Conservation (phyloP, 2,329 filamentous ascomycete genomes). For the Rachicladosporium sp. region DNA sequence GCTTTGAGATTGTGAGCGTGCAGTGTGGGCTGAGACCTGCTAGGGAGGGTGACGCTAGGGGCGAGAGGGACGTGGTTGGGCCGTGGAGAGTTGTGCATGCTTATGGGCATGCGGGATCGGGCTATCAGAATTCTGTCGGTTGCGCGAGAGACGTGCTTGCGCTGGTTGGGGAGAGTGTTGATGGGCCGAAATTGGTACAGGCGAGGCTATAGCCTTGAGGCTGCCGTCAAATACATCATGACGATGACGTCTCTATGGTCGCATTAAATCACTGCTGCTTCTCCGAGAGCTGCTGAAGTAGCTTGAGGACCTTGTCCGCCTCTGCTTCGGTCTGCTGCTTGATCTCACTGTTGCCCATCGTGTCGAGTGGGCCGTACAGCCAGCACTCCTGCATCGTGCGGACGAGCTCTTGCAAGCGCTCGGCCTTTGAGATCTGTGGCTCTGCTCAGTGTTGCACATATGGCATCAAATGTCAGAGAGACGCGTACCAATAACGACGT, state of each 20-base stretch:
- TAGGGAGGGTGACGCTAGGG: conserved; percentile 31
- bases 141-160: conserved; percentile 15
- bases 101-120: conserved; percentile 37
- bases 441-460: not conserved
- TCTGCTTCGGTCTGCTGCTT: conserved; percentile 35
- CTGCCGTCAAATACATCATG: not conserved
- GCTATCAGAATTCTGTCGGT: conserved; percentile 26
- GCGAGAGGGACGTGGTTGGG: conserved; percentile 28
- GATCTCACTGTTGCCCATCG: conserved; percentile 33
- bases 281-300: conserved; percentile 23
- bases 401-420: conserved; percentile 49
- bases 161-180: conserved; percentile 18
- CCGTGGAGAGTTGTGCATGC: conserved; percentile 29
- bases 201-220: conserved; percentile 11
- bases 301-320: conserved; percentile 34
- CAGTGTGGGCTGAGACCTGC: conserved; percentile 34
- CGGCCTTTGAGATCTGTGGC: conserved; percentile 44
- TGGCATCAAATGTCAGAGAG: not conserved
- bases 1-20: conserved; percentile 32
- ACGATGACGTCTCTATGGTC: too few species aligned
- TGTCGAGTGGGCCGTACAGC: conserved; percentile 53
- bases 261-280: conserved; percentile 1
- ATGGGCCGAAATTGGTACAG: conserved; percentile 1
- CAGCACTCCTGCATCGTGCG: conserved; percentile 54
- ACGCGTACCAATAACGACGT: conserved; percentile 43